Evolutionary conservation across 495 filamentous ascomycete species (phyloP).

Genomic region (Aspergillus olivimuriae): DNA sequence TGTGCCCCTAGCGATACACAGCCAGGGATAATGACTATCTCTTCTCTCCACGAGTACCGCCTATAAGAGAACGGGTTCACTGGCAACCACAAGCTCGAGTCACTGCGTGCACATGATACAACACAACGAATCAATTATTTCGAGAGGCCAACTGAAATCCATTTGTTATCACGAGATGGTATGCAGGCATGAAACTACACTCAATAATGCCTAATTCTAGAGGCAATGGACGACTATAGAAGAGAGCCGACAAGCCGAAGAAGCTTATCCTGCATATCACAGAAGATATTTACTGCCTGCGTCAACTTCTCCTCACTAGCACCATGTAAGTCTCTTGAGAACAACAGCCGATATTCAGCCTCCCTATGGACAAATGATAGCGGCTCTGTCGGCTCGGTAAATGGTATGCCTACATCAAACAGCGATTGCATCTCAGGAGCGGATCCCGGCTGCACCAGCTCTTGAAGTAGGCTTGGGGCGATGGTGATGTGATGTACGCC

Average conservation of each 20-base stretch:
- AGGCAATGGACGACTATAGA: neutral
- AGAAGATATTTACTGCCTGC: constrained; percentile 57
- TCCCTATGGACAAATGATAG: constrained; percentile 36
- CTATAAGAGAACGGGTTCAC: too few relatives aligned
- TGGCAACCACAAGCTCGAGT: too few relatives aligned
- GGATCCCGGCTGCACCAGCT: constrained; percentile 34
- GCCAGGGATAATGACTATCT: too few relatives aligned
- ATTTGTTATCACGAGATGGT: too few relatives aligned
- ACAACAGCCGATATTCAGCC: constrained; percentile 40
- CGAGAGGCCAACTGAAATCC: too few relatives aligned
- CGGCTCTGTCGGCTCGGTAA: neutral
- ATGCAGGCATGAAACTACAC: too few relatives aligned
- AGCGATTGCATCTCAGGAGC: constrained; percentile 26
- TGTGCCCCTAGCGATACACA: too few relatives aligned
- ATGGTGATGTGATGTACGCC: constrained; percentile 54
- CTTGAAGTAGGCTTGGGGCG: constrained; percentile 41
- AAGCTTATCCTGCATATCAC: constrained; percentile 50
- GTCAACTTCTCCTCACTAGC: constrained; percentile 46
- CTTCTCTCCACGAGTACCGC: too few relatives aligned
- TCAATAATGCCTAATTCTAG: too few relatives aligned
- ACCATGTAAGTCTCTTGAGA: constrained; percentile 42
- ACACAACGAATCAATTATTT: too few relatives aligned
- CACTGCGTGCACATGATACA: too few relatives aligned
- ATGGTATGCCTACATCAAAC: constrained; percentile 21
- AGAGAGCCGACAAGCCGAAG: constrained; percentile 34